Base-by-base conservation (phyloP, 2,329 filamentous ascomycete species). In the Penicillium polonicum region DNA sequence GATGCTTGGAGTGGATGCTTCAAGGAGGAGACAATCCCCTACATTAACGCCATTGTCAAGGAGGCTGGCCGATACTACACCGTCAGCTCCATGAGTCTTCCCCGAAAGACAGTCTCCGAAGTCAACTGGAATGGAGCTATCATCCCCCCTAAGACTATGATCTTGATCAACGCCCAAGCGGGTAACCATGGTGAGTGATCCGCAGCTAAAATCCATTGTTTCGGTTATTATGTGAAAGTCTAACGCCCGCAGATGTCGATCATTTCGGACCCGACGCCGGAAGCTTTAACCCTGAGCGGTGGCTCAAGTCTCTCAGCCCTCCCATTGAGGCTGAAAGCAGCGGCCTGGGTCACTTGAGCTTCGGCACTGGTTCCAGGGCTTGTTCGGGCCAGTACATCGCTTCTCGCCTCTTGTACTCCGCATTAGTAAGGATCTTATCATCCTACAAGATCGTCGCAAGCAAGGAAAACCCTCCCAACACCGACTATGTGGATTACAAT, bases 1-100 rank as follows among this genome's bases (percentile, higher is more conserved):
- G 84, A 89, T 45, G 85, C 88, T 13, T 91, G 88, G 86, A 81
- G 83, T 52, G 80, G 78, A 55, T 89, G 86, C 56, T 80, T 88
- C 1, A 71, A 81, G 5, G 88, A 91, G 67, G 88, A 91, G 67
- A 89, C 87, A 64, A 79, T 89, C 0, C 84, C 86, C 0, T 92
- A 90, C 69, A 77, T 92, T 54, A 88, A 87, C 0, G 88, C 88
- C 0, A 78, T 92, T 2, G 85, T 89, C 61, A 90, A 91, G 65
- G 89, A 92, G 70, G 85, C 87, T 0, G 79, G 90, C 0, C 82
- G 89, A 9, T 92, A 84, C 78, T 92, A 88, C 79, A 88, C 85
- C 2, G 88, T 91, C 36, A 87, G 90, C 59, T 85, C 88, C 2
- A 86, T 92, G 67, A 89, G 84, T 60, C 78, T 92, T 0, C 89